A percentile compares a stretch with the other conserved stretches of the same genome.
These are phyloP conservation scores for Metroxylon sagu DNA, from an alignment of 176 grass and related monocot genomes.

Conservation along the genomic window DNA sequence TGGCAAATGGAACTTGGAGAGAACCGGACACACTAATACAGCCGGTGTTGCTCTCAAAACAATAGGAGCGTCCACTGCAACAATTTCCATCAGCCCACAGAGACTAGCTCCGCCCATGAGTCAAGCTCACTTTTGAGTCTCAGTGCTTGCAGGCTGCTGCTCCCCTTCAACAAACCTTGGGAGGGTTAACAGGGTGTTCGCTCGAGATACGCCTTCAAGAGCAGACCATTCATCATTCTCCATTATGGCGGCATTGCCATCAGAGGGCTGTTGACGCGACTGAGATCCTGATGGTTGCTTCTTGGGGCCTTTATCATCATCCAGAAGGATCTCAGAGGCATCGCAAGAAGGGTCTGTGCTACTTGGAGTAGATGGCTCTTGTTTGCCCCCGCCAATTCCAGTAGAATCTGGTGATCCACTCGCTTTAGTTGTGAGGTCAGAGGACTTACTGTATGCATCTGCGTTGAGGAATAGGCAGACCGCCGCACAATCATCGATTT, in stretches of 20 bases:
- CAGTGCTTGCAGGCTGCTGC: slow-evolving; percentile 5
- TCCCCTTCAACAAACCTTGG: slow-evolving; percentile 31
- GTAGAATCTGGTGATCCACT: slow-evolving; percentile 13
- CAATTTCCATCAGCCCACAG: neutral
- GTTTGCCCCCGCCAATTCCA: slow-evolving; percentile 12
- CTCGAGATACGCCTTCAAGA: slow-evolving; percentile 35
- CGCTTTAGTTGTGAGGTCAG: neutral
- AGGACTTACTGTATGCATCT: slow-evolving; percentile 4
- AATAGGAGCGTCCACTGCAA: slow-evolving; percentile 1
- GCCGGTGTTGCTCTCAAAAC: slow-evolving; percentile 14
- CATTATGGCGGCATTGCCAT: slow-evolving; percentile 25
- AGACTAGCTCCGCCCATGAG: neutral
- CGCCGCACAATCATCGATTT: slow-evolving; percentile 58
- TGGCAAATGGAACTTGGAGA: slow-evolving; percentile 1
- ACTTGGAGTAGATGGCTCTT: slow-evolving; percentile 12
- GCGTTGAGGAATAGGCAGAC: slow-evolving; percentile 52
- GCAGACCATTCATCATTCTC: slow-evolving; percentile 32
- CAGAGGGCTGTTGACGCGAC: slow-evolving; percentile 12
- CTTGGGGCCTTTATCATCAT: slow-evolving; percentile 10
- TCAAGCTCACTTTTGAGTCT: slow-evolving; percentile 23
- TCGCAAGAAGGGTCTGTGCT: slow-evolving; percentile 1
- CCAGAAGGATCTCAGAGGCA: neutral
- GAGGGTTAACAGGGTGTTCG: slow-evolving; percentile 43
- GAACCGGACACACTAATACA: slow-evolving; percentile 25
- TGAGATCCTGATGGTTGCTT: neutral